phyloP scores from a whole-genome alignment of 176 grass and related monocot species.

The Aegilops longissima region DNA sequence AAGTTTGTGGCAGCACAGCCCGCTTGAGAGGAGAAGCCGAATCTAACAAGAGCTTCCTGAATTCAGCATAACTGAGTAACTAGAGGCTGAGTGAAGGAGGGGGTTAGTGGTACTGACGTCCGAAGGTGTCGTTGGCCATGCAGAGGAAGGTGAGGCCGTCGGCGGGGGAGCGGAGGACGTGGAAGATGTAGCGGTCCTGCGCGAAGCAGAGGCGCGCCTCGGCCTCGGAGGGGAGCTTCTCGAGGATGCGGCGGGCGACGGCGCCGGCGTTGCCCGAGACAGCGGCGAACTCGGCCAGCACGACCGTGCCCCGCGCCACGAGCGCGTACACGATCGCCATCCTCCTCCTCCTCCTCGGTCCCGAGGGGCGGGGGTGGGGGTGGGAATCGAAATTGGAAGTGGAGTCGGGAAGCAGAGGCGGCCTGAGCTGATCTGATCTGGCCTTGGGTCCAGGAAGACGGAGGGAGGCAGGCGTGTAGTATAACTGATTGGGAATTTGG shows the following conservation, averaged over 20 bases:
- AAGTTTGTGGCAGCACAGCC: not conserved
- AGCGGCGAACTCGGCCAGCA: conserved; percentile 88
- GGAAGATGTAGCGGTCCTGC: conserved; percentile 98
- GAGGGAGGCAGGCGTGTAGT: not conserved
- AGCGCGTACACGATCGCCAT: conserved; percentile 93
- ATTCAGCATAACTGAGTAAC: no score
- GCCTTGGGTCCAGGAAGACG: not conserved
- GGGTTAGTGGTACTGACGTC: conserved; percentile 25
- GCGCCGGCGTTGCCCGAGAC: conserved; percentile 80
- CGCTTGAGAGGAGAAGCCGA: not conserved
- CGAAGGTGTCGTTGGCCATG: conserved; percentile 97
- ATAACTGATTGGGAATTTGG: not conserved
- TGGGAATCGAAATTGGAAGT: not conserved
- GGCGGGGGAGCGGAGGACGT: conserved; percentile 65
- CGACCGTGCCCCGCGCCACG: conserved; percentile 82
- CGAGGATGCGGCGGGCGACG: conserved; percentile 78
- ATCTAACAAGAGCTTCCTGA: not conserved
- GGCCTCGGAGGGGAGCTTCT: conserved; percentile 68
- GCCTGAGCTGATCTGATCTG: conserved; percentile 18
- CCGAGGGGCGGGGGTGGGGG: not conserved
- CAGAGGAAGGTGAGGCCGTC: conserved; percentile 82
- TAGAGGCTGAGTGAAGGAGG: no score
- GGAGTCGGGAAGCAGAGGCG: not conserved
- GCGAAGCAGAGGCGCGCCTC: conserved; percentile 85
- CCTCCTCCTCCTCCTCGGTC: not conserved